phyloP scores from a whole-genome alignment of 495 filamentous ascomycete genomes.

The Penicillium psychrofluorescens region DNA sequence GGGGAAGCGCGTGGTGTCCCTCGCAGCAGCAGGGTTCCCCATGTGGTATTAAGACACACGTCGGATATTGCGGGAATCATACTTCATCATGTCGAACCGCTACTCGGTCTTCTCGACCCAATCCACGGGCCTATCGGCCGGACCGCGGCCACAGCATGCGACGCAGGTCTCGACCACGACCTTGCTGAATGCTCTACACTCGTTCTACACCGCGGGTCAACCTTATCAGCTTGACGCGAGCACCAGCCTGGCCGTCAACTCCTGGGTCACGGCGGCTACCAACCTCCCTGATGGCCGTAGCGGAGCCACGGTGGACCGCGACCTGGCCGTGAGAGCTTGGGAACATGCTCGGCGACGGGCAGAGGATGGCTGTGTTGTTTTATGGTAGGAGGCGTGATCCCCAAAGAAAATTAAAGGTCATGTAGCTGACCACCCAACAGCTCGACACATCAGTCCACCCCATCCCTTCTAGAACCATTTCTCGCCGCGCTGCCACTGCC shows the following conservation, averaged over 20 bases:
- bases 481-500: conserved; percentile 70
- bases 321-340: conserved; percentile 80
- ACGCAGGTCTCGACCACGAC: conserved; percentile 86
- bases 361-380: conserved; percentile 88
- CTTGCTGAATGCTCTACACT: conserved; percentile 85
- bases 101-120: conserved; percentile 81
- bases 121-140: conserved; percentile 49
- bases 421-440: conserved; percentile 29
- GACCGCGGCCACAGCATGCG: conserved; percentile 57
- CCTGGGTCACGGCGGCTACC: conserved; percentile 76
- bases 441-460: conserved; percentile 81
- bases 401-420: not conserved
- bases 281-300: conserved; percentile 54
- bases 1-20: too few relatives aligned
- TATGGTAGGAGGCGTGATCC: conserved; percentile 53
- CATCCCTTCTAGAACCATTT: conserved; percentile 77
- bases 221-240: conserved; percentile 84
- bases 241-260: conserved; percentile 90
- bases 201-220: conserved; percentile 71
- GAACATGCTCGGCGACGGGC: conserved; percentile 93
- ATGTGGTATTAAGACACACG: conserved; percentile 6
- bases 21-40: not conserved
- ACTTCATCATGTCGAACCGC: conserved; percentile 61
- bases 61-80: not conserved
- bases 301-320: conserved; percentile 73